Percentiles rank a stretch among this genome's conserved stretches.
Evolutionary conservation across 176 grass and related monocot species (phyloP).

Genomic region (Elymus sibiricus): DNA sequence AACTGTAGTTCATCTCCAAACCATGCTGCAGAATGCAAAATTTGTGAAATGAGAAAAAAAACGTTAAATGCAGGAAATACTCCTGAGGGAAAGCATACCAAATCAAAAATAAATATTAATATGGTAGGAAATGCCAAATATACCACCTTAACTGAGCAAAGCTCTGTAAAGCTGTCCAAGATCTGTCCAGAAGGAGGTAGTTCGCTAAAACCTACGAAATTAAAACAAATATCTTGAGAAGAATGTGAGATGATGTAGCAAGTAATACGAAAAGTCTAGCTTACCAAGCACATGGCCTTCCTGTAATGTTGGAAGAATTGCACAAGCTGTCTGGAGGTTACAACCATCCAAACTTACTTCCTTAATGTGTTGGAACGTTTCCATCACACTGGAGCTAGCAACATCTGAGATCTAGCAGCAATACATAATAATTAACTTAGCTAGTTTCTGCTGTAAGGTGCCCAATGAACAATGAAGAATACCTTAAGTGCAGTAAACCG

Average conservation of each 20-base stretch:
- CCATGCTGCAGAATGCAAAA: constrained; percentile 47
- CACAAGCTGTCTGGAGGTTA: constrained; percentile 43
- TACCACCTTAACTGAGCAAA: constrained; percentile 76
- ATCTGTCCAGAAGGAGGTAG: constrained; percentile 43
- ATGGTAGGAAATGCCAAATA: constrained; percentile 8
- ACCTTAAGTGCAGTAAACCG: constrained; percentile 66
- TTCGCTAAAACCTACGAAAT: constrained; percentile 62
- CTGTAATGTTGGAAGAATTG: constrained; percentile 63
- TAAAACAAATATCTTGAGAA: not conserved
- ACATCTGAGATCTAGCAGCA: constrained; percentile 61
- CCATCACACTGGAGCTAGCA: constrained; percentile 35
- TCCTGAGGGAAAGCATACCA: not conserved
- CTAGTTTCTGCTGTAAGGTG: constrained; percentile 2
- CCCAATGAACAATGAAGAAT: constrained; percentile 15
- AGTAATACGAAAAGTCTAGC: not conserved
- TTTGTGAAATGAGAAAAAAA: not conserved
- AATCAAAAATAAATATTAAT: constrained; percentile 1
- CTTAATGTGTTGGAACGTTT: constrained; percentile 34
- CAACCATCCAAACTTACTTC: constrained; percentile 41
- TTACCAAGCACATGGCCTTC: constrained; percentile 77
- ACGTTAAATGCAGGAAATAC: not conserved
- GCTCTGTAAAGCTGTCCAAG: constrained; percentile 57
- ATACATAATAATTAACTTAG: constrained; percentile 4
- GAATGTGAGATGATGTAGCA: constrained; percentile 1
- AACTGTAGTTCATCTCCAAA: constrained; percentile 42